Conservation (phyloP, 1,139 yeast species). For the Sugiyamaella paludigena region DNA sequence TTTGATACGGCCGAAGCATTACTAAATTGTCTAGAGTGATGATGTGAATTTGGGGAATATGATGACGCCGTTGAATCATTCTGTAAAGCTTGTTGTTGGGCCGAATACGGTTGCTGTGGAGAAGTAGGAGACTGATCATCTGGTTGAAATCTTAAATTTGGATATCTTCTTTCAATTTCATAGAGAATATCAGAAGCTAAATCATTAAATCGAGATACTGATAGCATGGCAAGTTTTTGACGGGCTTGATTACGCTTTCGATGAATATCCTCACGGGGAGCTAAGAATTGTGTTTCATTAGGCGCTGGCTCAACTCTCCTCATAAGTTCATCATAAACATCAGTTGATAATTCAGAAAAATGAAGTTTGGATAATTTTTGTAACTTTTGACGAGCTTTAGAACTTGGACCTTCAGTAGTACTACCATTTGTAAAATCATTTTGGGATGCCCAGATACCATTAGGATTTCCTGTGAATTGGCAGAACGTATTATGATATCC, state of each 20-base stretch:
- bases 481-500: constrained; percentile 23
- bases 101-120: too few species aligned
- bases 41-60: neutral
- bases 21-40: constrained; percentile 3
- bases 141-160: constrained; percentile 14
- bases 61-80: neutral
- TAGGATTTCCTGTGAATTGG: constrained; percentile 17
- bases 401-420: constrained; percentile 40
- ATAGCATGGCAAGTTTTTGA: constrained; percentile 82
- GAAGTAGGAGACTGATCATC: too few species aligned
- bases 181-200: constrained; percentile 83
- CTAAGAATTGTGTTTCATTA: constrained; percentile 27
- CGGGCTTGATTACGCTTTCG: constrained; percentile 96
- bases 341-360: constrained; percentile 84
- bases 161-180: constrained; percentile 74
- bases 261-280: constrained; percentile 52
- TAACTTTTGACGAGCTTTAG: constrained; percentile 78
- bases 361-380: constrained; percentile 79
- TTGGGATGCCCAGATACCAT: constrained; percentile 7
- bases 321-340: constrained; percentile 85
- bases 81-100: too few species aligned
- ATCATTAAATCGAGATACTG: constrained; percentile 80
- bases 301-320: constrained; percentile 54
- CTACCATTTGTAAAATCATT: too few species aligned
- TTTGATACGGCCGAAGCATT: constrained; percentile 9